Evolutionary conservation across 2,329 filamentous ascomycete species (phyloP), one percentile per base, ranked within the genome.

Genomic region (Nothophoma quercina): DNA sequence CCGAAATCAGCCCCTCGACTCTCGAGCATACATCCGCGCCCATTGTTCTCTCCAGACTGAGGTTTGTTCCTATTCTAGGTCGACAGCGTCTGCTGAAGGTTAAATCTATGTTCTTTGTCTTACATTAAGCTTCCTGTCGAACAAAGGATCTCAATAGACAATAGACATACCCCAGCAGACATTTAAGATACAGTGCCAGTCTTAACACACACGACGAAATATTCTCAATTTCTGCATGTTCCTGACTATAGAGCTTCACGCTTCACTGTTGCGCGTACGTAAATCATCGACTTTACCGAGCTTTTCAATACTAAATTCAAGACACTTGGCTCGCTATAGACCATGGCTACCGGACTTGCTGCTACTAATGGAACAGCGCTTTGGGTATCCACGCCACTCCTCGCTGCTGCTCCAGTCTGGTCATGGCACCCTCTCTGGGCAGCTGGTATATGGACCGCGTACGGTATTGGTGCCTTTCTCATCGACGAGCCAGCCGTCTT

Each of bases 381-480:
- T 7, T 26, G 29, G 29, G 13, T 30, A 15, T 28, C 45, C 1
- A 35, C 30, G 26, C 36, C 45, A 5, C 36, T 49, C 12, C 23
- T 41, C 15, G 15, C 36, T 7, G 36, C 45, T 23, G 29, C 45
- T 29, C 45, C 41, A 5, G 29, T 49, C 16, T 41, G 45, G 45
- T 10, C 36, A n/a, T 40, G 29, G 36, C 29, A 49, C 25, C 30
- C 36, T 3, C 29, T 49, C 2, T 35, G 36, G 45, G 45, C 45
- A 28, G 36, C 45, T 15, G 45, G 36, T 15, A 49, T 49, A 25
- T 49, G 45, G 45, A 33, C 29, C 22, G 16, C 16, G 4, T 42
- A 41, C 15, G 45, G 36, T n/a, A 29, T 41, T 12, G 16, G 36
- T 13, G 36, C 45, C 4, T 22, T 41, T 6, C n/a, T n/a, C n/a